Conservation (phyloP, 2,329 filamentous ascomycete species). For the Trichoderma sp. region DNA sequence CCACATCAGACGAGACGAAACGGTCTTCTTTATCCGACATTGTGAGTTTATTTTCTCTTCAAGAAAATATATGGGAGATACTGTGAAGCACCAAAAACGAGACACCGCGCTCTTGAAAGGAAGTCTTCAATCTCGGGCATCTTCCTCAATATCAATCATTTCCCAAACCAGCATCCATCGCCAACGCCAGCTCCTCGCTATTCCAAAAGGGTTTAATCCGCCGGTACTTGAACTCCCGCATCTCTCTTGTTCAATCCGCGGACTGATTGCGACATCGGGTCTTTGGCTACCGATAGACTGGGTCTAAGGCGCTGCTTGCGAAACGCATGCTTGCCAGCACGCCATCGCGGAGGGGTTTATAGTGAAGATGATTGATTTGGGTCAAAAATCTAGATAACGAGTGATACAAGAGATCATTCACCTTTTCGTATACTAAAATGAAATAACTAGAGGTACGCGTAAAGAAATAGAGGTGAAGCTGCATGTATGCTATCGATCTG, state of each 20-base stretch:
- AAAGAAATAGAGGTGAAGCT: not conserved
- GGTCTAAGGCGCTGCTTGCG: slow-evolving; percentile 13
- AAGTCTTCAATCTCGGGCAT: not conserved
- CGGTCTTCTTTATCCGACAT: slow-evolving; percentile 17
- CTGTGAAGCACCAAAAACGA: not conserved
- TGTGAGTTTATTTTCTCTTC: not conserved
- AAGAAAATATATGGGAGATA: not conserved
- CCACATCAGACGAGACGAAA: slow-evolving; percentile 6
- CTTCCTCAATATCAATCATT: slow-evolving; percentile 22
- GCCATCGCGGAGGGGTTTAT: slow-evolving; percentile 13
- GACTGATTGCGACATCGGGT: slow-evolving; percentile 23
- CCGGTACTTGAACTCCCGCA: not conserved
- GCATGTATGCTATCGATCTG: not conserved
- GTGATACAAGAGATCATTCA: not conserved
- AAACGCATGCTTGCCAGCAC: slow-evolving; percentile 25
- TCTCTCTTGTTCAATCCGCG: not conserved
- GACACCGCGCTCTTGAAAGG: not conserved
- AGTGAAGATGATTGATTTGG: not conserved
- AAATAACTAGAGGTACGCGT: not conserved
- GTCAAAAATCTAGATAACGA: not conserved
- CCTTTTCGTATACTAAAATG: not conserved
- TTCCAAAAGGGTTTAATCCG: slow-evolving; percentile 1
- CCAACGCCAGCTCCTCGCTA: not conserved
- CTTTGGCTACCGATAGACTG: not conserved
- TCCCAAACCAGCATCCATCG: not conserved